phyloP scores from a whole-genome alignment of 2,329 filamentous ascomycete species.

The Botryotinia globosa region DNA sequence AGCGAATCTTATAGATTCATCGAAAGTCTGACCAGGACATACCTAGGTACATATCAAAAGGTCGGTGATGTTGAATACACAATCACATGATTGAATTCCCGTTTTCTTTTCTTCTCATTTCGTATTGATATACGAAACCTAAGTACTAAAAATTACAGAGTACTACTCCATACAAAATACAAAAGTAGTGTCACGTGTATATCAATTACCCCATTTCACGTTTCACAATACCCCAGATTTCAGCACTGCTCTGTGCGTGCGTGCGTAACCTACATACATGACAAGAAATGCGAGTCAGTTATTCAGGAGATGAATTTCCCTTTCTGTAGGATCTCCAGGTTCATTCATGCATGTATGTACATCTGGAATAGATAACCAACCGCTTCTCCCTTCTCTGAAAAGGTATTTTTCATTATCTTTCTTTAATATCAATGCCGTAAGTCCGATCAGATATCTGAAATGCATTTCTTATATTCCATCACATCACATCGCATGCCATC shows the following conservation, averaged over 20 bases:
- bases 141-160: not conserved
- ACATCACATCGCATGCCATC: not conserved
- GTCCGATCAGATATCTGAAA: slow-evolving; percentile 6
- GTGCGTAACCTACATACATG: not conserved
- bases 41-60: not conserved
- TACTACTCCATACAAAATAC: not conserved
- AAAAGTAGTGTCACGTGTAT: not conserved
- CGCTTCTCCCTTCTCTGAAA: not conserved
- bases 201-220: not conserved
- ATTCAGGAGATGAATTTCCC: slow-evolving; percentile 9
- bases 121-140: not conserved
- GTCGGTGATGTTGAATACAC: not conserved
- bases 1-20: too few relatives aligned
- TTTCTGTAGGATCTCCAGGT: not conserved
- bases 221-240: slow-evolving; percentile 9
- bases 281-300: slow-evolving; percentile 2
- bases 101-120: not conserved
- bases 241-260: not conserved
- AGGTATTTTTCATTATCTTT: too few relatives aligned
- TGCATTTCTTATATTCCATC: not conserved
- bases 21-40: not conserved
- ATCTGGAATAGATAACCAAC: not conserved
- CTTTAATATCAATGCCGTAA: not conserved
- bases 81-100: not conserved
- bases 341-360: too few relatives aligned